phyloP scores from a whole-genome alignment of 139 green algal species.

The Volvox africanus region DNA sequence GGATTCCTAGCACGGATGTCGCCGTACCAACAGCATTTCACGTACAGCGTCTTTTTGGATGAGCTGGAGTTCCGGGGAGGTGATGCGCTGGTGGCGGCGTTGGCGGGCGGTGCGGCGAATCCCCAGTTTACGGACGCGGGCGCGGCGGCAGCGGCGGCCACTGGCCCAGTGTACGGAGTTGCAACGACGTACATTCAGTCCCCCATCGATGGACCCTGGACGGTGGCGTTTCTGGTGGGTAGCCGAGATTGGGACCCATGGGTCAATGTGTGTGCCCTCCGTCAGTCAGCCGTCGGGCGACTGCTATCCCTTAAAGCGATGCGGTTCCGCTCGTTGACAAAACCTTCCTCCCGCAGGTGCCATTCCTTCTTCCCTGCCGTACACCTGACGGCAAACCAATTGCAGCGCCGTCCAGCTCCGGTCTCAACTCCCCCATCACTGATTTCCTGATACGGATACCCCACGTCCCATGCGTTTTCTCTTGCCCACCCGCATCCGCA shows the following conservation, averaged over 20 bases:
- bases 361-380: too few relatives aligned
- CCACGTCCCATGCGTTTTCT: too few relatives aligned
- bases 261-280: too few relatives aligned
- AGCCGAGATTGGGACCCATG: neutral
- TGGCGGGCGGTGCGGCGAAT: neutral
- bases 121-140: neutral
- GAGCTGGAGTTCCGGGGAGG: neutral
- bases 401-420: too few relatives aligned
- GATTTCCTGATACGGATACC: too few relatives aligned
- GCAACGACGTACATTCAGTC: neutral
- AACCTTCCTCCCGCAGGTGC: too few relatives aligned
- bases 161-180: slow-evolving; percentile 2
- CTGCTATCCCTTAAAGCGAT: too few relatives aligned
- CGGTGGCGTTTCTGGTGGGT: neutral
- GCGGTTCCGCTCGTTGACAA: too few relatives aligned
- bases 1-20: neutral
- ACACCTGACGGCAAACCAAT: too few relatives aligned
- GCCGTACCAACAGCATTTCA: neutral
- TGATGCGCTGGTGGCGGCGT: neutral
- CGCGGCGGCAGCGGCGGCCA: slow-evolving; percentile 1
- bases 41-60: slow-evolving; percentile 33
- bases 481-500: too few relatives aligned
- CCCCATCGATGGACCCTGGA: neutral
- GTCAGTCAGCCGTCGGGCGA: too few relatives aligned
- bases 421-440: too few relatives aligned